A percentile compares a stretch with the other conserved stretches of the same genome.
These are phyloP conservation scores for Naematelia encephala DNA, from an alignment of 768 basidiomycete genomes.

Conservation along the genomic window DNA sequence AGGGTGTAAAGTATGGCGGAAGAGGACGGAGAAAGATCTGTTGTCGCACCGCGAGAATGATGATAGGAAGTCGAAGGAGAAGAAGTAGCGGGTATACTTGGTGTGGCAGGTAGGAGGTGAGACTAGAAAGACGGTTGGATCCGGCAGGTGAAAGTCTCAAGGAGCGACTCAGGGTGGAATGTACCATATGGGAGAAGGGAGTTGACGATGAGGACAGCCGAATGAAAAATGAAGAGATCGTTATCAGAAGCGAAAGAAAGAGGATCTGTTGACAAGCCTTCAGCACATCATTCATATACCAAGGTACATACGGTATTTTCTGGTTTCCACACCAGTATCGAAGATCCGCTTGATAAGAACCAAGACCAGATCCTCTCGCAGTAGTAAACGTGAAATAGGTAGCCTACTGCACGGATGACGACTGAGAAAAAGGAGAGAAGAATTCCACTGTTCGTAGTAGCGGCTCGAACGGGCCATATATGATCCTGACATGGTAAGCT, in stretches of 20 bases:
- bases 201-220: conserved; percentile 14
- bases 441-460: neutral
- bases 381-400: conserved; percentile 22
- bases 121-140: neutral
- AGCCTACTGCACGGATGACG: conserved; percentile 13
- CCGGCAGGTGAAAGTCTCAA: conserved; percentile 1
- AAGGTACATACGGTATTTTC: conserved; percentile 29
- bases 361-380: conserved; percentile 19
- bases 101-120: conserved; percentile 15
- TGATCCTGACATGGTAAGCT: conserved; percentile 24
- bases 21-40: conserved; percentile 32
- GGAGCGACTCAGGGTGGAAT: neutral
- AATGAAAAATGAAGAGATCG: conserved; percentile 25
- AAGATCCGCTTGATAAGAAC: conserved; percentile 7
- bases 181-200: conserved; percentile 9
- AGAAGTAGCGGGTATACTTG: conserved; percentile 25
- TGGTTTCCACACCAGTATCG: conserved; percentile 14
- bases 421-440: conserved; percentile 8
- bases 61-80: conserved; percentile 31
- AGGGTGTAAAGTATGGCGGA: conserved; percentile 29
- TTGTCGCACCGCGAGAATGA: conserved; percentile 34
- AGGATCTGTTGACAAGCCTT: conserved; percentile 39
- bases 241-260: conserved; percentile 32
- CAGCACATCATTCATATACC: too few species aligned
- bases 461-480: conserved; percentile 15